Evolutionary conservation across 371 early-diverging fungal genomes (phyloP), one percentile per base, ranked within the genome.

Genomic region (Rhizopus sp.): DNA sequence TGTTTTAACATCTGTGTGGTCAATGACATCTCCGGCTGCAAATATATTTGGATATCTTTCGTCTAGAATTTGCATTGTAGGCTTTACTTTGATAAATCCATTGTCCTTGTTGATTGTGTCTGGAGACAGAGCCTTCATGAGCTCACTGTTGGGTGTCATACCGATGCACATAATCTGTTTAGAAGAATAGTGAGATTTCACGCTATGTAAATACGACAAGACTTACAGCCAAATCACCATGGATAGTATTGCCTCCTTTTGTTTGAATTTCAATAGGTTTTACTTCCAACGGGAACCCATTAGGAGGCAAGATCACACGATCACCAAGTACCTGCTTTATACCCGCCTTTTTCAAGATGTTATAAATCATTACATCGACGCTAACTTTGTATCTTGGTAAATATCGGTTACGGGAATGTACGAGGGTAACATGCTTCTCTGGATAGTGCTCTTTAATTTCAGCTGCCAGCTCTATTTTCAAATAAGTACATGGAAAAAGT

Each of bases 371-470:
- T 5, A 61, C 53, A 57, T 80, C 78, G 53, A 83, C 48, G n/a
- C 69, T 71, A 6, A 40, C 35, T 69, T 76, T 81, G 64, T 84
- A 88, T 48, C 70, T 57, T 35, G 66, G 71, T 68, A 81, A 70
- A 54, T 85, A 86, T 44, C 77, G 64, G 2, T 73, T 69, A 6
- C 85, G 75, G 3, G 87, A 86, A 61, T 89, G 88, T 29, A 84
- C 72, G 42, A 89, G 41, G 0, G 84, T 88, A 7, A 88, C 79
- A 33, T 66, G 66, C 51, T 87, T 89, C 34, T 82, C 77, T 2
- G 88, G 88, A 37, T 78, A 83, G 42, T 77, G 70, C 33, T 85
- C 84, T 30, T 85, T 84, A 57, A 89, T 82, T 59, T 89, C 89
- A 5, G 78, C 75, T n/a, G 87, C 85, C 62, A 86, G 37, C 40